A percentile compares a stretch with the other conserved stretches of the same genome.
Conservation (phyloP, 345 rosid species). For the Boechera divaricarpa region DNA sequence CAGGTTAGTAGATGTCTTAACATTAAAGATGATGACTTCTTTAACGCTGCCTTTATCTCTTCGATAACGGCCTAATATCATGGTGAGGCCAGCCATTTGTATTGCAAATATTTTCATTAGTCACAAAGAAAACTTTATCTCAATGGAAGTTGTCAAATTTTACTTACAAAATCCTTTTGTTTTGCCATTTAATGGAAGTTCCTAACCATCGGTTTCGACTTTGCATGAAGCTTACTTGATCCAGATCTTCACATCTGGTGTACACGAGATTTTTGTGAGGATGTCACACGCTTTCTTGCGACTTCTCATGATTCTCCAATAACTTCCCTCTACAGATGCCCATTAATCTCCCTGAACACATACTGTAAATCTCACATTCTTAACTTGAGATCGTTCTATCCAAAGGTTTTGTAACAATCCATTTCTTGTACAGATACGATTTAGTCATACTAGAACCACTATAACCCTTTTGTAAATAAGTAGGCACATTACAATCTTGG, state of each 20-base stretch:
- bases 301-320: background rate
- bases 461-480: too few relatives aligned
- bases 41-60: slow-evolving; percentile 1
- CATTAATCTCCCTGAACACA: slow-evolving; percentile 17
- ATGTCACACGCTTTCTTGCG: background rate
- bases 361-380: slow-evolving; percentile 1
- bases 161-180: background rate
- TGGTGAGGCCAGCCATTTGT: slow-evolving; percentile 20
- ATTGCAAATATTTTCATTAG: slow-evolving; percentile 9
- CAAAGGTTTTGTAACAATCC: slow-evolving; percentile 22
- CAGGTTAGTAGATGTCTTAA: slow-evolving; percentile 17
- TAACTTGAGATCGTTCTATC: background rate
- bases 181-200: background rate
- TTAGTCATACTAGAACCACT: background rate
- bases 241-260: slow-evolving; percentile 32
- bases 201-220: slow-evolving; percentile 4
- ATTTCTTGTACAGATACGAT: slow-evolving; percentile 36
- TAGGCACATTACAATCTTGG: background rate
- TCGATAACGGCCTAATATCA: slow-evolving; percentile 4
- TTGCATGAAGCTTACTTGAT: slow-evolving; percentile 11
- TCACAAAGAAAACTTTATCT: background rate
- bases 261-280: slow-evolving; percentile 5
- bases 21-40: slow-evolving; percentile 4
- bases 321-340: background rate
- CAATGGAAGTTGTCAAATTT: background rate